Base-by-base conservation (phyloP, 2,329 filamentous ascomycete genomes). In the Leptographium lundbergii region DNA sequence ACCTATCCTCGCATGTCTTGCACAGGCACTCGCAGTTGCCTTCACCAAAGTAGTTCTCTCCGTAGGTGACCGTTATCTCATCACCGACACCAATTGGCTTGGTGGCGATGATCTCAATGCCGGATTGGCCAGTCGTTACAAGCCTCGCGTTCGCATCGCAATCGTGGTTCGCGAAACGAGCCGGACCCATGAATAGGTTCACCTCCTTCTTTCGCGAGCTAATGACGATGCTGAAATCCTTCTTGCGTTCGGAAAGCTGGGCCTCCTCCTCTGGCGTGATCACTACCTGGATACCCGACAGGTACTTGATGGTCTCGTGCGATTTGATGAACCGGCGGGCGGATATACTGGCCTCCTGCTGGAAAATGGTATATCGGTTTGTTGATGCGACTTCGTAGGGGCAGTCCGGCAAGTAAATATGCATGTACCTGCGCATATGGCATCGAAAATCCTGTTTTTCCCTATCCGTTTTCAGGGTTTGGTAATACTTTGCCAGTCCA, bases 201-300 rank as follows among this genome's bases (percentile, higher is more conserved):
- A 91, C 88, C 61, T 87, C 87, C 73, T 95, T 96, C 73, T 88
- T 92, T 60, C 94, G 82, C 64, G 90, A 92, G 62, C 91, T 96
- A 68, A 96, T 88, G 36, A 99, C 91, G 63, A 99, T 91, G 70
- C 91, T 96, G 70, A 99, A 99, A 69, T 99, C 94, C 68, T 92
- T 91, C 69, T 94, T 88, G 61, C 85, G 86, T 63, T 85, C 73
- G 29, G 90, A 87, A 60, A 97, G 81, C 59, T 88, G 84, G 62
- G 84, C 81, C 69, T 97, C 94, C 71, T 99, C 92, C 69, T 96
- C 88, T 36, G 88, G 85, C 0, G 91, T 95, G 75, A 99, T 94
- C 47, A 88, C 82, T 27, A 99, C 92, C 68, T 96, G 88, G 14
- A 95, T 94, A 2, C 94, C 94, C 9, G 84, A 87, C 9, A 99